Evolutionary conservation across 164 flowering plant genomes (phyloP).

Genomic region (Aristolochia californica): DNA sequence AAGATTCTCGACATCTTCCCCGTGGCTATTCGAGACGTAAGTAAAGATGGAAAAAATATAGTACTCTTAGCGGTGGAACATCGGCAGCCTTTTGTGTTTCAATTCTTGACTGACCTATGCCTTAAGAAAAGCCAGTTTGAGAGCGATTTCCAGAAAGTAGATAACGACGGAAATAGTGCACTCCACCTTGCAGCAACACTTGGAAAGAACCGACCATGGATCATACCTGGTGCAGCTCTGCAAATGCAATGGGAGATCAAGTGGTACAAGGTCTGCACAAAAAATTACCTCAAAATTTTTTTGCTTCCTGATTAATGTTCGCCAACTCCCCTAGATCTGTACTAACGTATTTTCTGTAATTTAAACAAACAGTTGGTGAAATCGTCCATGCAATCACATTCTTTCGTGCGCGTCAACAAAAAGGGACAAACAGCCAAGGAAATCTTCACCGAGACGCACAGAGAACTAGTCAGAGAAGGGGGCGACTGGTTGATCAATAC

Average conservation of each 20-base stretch:
- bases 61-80: constrained; percentile 32
- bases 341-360: no score
- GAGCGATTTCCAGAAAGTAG: constrained; percentile 18
- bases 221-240: constrained; percentile 31
- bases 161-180: constrained; percentile 30
- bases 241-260: constrained; percentile 45
- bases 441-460: no score
- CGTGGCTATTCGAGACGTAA: constrained; percentile 25
- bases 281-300: neutral
- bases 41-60: constrained; percentile 22
- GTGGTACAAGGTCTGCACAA: constrained; percentile 32
- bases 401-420: no score
- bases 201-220: constrained; percentile 29
- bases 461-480: no score
- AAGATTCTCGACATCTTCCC: constrained; percentile 22
- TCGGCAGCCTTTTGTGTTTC: constrained; percentile 30
- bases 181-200: constrained; percentile 31
- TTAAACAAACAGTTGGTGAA: no score
- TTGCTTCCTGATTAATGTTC: no score
- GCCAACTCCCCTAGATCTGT: no score
- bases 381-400: no score
- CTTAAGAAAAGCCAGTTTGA: no score
- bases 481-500: no score
- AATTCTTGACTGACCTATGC: no score
- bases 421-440: no score